Evolutionary conservation across 331 rosid species (phyloP).

Genomic region (Quercus tomentella): DNA sequence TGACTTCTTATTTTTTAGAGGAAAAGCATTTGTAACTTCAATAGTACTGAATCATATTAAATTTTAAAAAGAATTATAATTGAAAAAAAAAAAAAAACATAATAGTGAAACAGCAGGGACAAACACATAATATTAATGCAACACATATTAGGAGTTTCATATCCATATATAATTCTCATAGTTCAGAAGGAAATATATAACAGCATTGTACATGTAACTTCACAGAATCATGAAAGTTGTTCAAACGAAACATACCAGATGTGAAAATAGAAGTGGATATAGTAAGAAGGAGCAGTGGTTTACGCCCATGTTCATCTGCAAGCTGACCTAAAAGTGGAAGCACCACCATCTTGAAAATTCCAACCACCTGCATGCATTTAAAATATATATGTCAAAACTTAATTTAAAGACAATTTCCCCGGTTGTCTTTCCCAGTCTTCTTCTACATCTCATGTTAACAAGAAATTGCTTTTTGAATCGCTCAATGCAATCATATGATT

Average conservation of each 20-base stretch:
- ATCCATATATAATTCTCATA: not conserved
- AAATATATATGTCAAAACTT: not conserved
- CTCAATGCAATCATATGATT: too few relatives aligned
- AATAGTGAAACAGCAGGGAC: too few relatives aligned
- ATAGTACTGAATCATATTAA: too few relatives aligned
- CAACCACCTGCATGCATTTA: conserved; percentile 43
- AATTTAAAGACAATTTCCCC: not conserved
- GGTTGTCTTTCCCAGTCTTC: not conserved
- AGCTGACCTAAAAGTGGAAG: conserved; percentile 81
- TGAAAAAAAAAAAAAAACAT: too few relatives aligned
- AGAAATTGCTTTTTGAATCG: too few relatives aligned
- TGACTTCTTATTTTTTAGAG: too few relatives aligned
- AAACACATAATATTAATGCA: too few relatives aligned
- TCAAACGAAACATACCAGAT: conserved; percentile 40
- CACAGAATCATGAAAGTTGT: not conserved
- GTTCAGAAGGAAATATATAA: not conserved
- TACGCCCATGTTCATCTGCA: conserved; percentile 79
- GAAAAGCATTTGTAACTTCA: too few relatives aligned
- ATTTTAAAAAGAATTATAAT: too few relatives aligned
- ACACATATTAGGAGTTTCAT: too few relatives aligned
- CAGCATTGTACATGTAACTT: not conserved
- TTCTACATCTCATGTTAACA: too few relatives aligned
- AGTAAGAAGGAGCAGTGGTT: conserved; percentile 65
- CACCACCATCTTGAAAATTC: conserved; percentile 79
- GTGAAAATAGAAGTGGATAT: conserved; percentile 57